phyloP scores from a whole-genome alignment of 805 yeast species.

The Metschnikowia sp. region DNA sequence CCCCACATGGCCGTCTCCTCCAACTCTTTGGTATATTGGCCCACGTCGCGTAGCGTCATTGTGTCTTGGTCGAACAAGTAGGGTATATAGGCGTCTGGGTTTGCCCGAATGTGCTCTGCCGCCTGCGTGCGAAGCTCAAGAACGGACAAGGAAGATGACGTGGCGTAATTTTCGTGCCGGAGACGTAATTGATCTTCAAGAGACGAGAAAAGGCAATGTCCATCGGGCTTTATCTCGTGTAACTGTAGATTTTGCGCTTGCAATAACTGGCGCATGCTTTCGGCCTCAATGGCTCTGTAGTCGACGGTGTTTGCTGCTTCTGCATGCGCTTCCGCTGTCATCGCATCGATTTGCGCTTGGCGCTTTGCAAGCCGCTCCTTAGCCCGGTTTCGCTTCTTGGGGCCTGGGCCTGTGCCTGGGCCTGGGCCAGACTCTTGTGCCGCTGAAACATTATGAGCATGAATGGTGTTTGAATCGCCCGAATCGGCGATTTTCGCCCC shows the following conservation, averaged over 20 bases:
- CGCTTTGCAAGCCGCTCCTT: constrained; percentile 79
- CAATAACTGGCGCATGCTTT: constrained; percentile 57
- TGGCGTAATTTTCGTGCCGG: constrained; percentile 42
- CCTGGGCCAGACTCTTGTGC: constrained; percentile 10
- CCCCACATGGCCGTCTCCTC: constrained; percentile 92
- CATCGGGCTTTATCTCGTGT: constrained; percentile 82
- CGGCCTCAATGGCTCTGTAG: constrained; percentile 66
- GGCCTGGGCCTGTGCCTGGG: constrained; percentile 23
- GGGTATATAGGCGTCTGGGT: constrained; percentile 74
- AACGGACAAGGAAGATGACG: constrained; percentile 26
- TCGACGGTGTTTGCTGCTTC: constrained; percentile 72
- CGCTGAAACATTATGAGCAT: neutral
- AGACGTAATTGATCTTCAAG: constrained; percentile 68
- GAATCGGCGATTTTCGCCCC: no score
- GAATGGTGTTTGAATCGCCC: no score
- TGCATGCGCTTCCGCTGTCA: constrained; percentile 61
- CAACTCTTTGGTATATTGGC: constrained; percentile 64
- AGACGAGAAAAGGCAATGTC: constrained; percentile 89
- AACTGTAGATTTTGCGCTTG: constrained; percentile 46
- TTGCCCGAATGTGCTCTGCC: constrained; percentile 58
- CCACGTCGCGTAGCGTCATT: constrained; percentile 58
- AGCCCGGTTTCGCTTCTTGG: constrained; percentile 66
- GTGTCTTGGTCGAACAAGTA: constrained; percentile 80
- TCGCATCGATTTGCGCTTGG: constrained; percentile 60
- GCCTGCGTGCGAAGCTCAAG: constrained; percentile 61